Base-by-base conservation (phyloP, 305 asterid genomes). In the Fraxinus baroniana region DNA sequence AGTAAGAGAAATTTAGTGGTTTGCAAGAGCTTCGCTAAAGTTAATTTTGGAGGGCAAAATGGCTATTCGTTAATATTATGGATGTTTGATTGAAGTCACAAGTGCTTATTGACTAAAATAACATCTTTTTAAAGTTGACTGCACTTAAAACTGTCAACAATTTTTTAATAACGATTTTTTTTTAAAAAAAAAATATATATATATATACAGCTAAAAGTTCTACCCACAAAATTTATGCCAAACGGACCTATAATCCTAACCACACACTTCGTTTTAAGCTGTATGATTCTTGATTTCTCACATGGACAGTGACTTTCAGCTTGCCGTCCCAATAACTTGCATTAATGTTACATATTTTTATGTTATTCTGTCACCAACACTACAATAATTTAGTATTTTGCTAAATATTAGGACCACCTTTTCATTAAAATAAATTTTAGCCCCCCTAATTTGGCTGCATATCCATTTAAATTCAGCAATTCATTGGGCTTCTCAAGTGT, bases 371-470 rank as follows among this genome's bases (percentile, higher is more conserved):
- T 66, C 36, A 66, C 7, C 18, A 26, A 3, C 74, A 66, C 17
- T 1, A 66, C 3, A 2, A 66, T 66, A 24, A 62, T 20, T 62
- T 22, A 12, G 5, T 18, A 5, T 66, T 24, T 64, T 2, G 35
- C 33, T 22, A 24, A 66, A 2, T 64, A 22, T 8, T 76, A 72
- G 55, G 79, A 37, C 75, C 79, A 52, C 71, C 22, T 17, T 60
- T 22, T 77, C 20, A 49, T 17, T 28, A 78, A 86, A 79, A 82
- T 2, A 13, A 80, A 71, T 41, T 84, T 49, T 84, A 39, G 26
- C 9, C 73, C 62, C 39, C 39, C 18, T 5, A 32, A 52, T 72
- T 74, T 55, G 55, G 17, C 55, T 2, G 55, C 55, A 2, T 10
- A 41, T 41, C 3, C 55, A 12, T 12, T 44, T 44, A 13, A 46